Conservation (phyloP, 2,329 filamentous ascomycete species). For the Knufia petricola region DNA sequence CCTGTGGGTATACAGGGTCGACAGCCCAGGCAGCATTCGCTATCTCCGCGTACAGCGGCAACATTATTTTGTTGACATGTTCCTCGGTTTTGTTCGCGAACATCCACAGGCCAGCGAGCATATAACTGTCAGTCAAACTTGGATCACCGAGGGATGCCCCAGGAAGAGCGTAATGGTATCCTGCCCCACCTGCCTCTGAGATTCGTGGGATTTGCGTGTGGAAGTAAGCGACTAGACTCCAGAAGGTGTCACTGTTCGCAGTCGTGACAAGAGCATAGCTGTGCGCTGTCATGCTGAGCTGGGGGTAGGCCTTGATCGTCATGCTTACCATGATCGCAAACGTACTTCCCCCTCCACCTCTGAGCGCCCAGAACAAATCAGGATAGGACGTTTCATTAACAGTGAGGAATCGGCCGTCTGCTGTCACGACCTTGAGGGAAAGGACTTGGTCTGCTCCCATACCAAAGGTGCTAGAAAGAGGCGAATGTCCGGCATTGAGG, state of each 20-base stretch:
- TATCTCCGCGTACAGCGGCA: conserved; percentile 18
- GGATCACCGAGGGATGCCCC: not conserved
- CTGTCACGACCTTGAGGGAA: conserved; percentile 40
- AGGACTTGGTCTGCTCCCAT: conserved; percentile 44
- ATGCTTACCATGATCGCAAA: conserved; percentile 46
- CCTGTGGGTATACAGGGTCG: conserved; percentile 17
- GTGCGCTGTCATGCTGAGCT: conserved; percentile 33
- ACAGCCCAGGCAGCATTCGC: conserved; percentile 15
- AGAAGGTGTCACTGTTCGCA: conserved; percentile 37
- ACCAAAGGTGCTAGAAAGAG: conserved; percentile 42
- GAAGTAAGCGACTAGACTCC: conserved; percentile 40
- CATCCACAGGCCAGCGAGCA: conserved; percentile 15
- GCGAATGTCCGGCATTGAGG: conserved; percentile 46
- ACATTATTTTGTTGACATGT: conserved; percentile 12
- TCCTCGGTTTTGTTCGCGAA: conserved; percentile 14
- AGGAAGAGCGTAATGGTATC: conserved; percentile 32
- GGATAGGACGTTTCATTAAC: conserved; percentile 34
- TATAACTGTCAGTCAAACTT: conserved; percentile 4
- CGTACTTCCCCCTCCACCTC: conserved; percentile 36
- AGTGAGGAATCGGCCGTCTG: conserved; percentile 37
- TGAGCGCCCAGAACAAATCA: conserved; percentile 44
- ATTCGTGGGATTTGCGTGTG: conserved; percentile 29
- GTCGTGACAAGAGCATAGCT: conserved; percentile 32
- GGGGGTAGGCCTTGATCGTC: conserved; percentile 40
- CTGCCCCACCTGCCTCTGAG: conserved; percentile 36